Conservation (phyloP, 345 rosid species). For the Viola odorata region DNA sequence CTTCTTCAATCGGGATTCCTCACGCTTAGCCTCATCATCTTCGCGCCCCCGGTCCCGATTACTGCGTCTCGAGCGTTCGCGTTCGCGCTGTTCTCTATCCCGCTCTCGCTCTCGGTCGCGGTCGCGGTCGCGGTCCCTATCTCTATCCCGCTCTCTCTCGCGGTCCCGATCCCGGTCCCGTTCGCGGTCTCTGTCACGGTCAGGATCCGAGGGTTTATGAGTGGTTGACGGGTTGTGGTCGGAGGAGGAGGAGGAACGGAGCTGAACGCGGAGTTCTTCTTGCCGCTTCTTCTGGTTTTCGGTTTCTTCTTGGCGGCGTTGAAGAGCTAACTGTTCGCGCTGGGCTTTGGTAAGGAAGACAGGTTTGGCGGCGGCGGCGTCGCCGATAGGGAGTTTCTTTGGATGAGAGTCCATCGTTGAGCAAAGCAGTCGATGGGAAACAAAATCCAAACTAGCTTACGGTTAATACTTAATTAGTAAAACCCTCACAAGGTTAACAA, state of each 20-base stretch:
- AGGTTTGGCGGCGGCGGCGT: slow-evolving; percentile 10
- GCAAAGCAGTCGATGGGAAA: too few relatives aligned
- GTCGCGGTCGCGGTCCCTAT: slow-evolving; percentile 33
- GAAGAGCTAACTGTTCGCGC: slow-evolving; percentile 52
- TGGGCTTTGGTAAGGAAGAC: slow-evolving; percentile 28
- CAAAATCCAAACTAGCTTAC: too few relatives aligned
- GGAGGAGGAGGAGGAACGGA: slow-evolving; percentile 8
- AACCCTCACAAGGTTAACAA: too few relatives aligned
- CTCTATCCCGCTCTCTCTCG: slow-evolving; percentile 30
- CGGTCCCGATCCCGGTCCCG: slow-evolving; percentile 36
- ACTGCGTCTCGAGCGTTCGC: slow-evolving; percentile 16
- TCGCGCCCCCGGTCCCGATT: slow-evolving; percentile 61
- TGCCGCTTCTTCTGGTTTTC: slow-evolving; percentile 23
- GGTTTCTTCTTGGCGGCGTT: slow-evolving; percentile 71
- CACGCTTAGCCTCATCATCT: slow-evolving; percentile 56
- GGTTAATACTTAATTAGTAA: too few relatives aligned
- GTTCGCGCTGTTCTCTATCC: slow-evolving; percentile 23
- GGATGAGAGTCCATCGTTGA: too few relatives aligned
- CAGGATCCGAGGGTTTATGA: slow-evolving; percentile 19
- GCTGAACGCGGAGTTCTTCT: slow-evolving; percentile 16
- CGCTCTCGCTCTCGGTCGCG: slow-evolving; percentile 37
- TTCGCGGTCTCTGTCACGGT: slow-evolving; percentile 29
- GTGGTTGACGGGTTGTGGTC: not conserved
- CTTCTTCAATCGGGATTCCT: slow-evolving; percentile 66
- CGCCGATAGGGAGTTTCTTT: slow-evolving; percentile 15